phyloP scores from a whole-genome alignment of 495 filamentous ascomycete species.

The Trichoderma asperelloides region DNA sequence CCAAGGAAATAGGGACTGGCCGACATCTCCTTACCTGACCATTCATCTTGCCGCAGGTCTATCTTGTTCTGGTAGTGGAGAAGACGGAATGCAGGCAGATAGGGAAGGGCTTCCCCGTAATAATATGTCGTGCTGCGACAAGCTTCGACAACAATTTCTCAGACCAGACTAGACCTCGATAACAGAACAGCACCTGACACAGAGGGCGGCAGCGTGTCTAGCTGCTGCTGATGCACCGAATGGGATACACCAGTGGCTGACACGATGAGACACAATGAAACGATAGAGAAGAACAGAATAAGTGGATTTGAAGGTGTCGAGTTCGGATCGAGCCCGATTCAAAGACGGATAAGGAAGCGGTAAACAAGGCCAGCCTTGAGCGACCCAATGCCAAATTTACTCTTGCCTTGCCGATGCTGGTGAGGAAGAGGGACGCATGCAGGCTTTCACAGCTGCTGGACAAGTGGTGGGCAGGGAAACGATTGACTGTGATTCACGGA shows the following conservation, averaged over 20 bases:
- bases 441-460: background rate
- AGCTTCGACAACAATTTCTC: background rate
- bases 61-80: background rate
- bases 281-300: background rate
- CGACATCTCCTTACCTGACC: background rate
- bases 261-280: background rate
- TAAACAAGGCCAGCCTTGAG: background rate
- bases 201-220: background rate
- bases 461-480: background rate
- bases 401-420: background rate
- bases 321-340: background rate
- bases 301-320: background rate
- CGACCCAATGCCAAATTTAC: background rate
- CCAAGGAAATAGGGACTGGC: background rate
- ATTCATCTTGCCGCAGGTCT: background rate
- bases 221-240: conserved; percentile 3
- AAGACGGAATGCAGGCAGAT: background rate
- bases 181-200: background rate
- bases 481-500: conserved; percentile 12
- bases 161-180: background rate
- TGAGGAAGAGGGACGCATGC: background rate
- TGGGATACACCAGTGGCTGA: background rate
- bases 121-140: background rate
- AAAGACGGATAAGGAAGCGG: background rate
- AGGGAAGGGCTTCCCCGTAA: background rate